These are phyloP conservation scores for Leccinum obscurum DNA, from an alignment of 768 basidiomycete genomes.

Conservation along the genomic window DNA sequence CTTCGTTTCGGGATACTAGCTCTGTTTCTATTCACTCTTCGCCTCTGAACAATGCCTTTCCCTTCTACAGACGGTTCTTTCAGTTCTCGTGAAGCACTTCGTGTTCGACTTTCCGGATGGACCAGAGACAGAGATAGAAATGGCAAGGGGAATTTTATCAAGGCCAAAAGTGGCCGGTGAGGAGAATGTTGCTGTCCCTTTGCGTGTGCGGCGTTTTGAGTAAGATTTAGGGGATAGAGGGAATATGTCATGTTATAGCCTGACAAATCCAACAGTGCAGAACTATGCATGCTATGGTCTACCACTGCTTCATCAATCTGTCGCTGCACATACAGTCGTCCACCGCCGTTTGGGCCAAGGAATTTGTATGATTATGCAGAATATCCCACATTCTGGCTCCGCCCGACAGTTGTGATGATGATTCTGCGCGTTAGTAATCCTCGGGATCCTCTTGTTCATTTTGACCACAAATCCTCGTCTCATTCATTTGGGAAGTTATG, in stretches of 20 bases:
- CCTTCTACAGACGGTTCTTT: slow-evolving; percentile 39
- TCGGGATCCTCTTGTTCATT: too few relatives aligned
- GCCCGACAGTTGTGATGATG: slow-evolving; percentile 1
- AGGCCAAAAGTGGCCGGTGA: slow-evolving; percentile 26
- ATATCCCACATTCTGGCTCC: too few relatives aligned
- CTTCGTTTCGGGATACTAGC: neutral
- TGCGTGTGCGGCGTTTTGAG: slow-evolving; percentile 10
- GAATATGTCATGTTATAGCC: too few relatives aligned
- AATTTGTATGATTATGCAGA: too few relatives aligned
- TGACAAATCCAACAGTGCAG: too few relatives aligned
- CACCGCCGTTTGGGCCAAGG: too few relatives aligned
- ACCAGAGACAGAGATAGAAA: slow-evolving; percentile 16
- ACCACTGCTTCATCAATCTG: too few relatives aligned
- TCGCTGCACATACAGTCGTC: too few relatives aligned
- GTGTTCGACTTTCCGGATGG: slow-evolving; percentile 26
- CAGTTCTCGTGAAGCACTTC: slow-evolving; percentile 40
- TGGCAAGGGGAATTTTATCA: slow-evolving; percentile 14
- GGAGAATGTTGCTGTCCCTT: slow-evolving; percentile 17
- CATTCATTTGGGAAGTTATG: neutral
- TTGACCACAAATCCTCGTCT: too few relatives aligned
- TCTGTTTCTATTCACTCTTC: neutral
- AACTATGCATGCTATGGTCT: too few relatives aligned
- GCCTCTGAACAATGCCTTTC: neutral
- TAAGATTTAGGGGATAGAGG: neutral
- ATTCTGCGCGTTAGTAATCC: neutral